Percentiles rank a stretch among this genome's conserved stretches.
Evolutionary conservation across 78 protist species (phyloP).

Genomic region (Polysphondylium violaceum): DNA sequence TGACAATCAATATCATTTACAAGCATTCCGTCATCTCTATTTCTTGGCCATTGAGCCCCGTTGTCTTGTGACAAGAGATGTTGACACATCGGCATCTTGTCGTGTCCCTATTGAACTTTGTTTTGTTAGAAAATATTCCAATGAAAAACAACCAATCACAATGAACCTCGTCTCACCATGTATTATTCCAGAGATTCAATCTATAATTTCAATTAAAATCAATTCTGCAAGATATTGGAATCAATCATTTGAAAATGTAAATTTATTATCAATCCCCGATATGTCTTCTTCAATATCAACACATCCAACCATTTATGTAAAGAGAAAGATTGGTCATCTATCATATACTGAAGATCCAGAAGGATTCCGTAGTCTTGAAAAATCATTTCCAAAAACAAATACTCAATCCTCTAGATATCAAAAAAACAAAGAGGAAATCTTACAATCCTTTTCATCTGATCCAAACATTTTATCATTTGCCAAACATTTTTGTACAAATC

Average conservation of each 20-base stretch:
- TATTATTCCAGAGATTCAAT: conserved; percentile 48
- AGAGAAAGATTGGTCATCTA: conserved; percentile 71
- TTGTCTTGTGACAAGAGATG: conserved; percentile 84
- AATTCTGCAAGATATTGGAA: conserved; percentile 68
- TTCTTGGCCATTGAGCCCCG: conserved; percentile 90
- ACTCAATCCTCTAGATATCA: not conserved
- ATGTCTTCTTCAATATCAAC: not conserved
- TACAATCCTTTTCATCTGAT: conserved; percentile 69
- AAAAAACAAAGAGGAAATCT: conserved; percentile 33
- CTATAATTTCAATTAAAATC: conserved; percentile 49
- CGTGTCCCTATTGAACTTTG: conserved; percentile 67
- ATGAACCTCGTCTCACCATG: conserved; percentile 60
- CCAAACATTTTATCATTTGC: conserved; percentile 70
- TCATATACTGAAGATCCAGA: conserved; percentile 74
- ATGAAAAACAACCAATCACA: not conserved
- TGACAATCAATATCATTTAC: conserved; percentile 91
- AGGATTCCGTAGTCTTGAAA: conserved; percentile 57
- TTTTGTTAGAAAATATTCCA: not conserved
- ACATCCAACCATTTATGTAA: conserved; percentile 53
- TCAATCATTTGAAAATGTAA: not conserved
- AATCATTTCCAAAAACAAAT: conserved; percentile 56
- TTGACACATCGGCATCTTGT: conserved; percentile 75
- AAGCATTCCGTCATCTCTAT: conserved; percentile 92
- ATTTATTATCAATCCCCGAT: not conserved
- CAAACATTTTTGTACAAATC: conserved; percentile 54